phyloP scores from a whole-genome alignment of 345 rosid genomes.

The Mercurialis annua region DNA sequence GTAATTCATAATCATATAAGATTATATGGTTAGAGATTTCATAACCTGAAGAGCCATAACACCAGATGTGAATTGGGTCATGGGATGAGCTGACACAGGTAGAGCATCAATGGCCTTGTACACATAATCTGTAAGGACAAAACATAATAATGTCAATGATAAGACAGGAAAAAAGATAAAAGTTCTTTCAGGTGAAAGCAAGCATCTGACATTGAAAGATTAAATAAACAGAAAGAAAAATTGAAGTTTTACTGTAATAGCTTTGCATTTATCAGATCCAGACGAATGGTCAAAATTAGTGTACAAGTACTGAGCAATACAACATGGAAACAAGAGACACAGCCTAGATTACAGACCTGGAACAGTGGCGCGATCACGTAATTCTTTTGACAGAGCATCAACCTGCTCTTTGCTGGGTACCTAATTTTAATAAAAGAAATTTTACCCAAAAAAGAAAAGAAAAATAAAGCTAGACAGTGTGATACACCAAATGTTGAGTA shows the following conservation, averaged over 20 bases:
- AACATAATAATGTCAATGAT: conserved; percentile 7
- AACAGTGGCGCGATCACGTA: conserved; percentile 72
- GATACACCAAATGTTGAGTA: conserved; percentile 4
- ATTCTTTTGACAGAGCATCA: conserved; percentile 74
- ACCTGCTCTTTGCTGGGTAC: conserved; percentile 87
- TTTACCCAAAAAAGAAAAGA: conserved; percentile 10
- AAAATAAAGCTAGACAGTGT: neutral
- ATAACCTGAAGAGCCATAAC: conserved; percentile 98
- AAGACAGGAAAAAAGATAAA: conserved; percentile 4
- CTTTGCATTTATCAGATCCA: neutral
- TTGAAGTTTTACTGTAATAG: neutral
- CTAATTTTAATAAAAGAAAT: no score
- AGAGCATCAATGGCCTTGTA: conserved; percentile 89
- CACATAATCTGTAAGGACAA: conserved; percentile 63
- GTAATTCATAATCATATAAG: conserved; percentile 7
- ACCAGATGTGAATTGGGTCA: conserved; percentile 97
- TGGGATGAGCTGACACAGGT: conserved; percentile 88
- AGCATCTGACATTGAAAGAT: neutral
- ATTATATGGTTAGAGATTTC: conserved; percentile 9
- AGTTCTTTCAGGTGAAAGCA: neutral
- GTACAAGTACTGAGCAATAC: neutral
- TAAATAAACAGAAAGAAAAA: neutral
- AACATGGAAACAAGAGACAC: neutral
- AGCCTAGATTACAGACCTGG: conserved; percentile 58
- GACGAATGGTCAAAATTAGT: neutral